These are phyloP conservation scores for Barnettozyma wickerhamii DNA, from an alignment of 805 yeast genomes.

Conservation along the genomic window DNA sequence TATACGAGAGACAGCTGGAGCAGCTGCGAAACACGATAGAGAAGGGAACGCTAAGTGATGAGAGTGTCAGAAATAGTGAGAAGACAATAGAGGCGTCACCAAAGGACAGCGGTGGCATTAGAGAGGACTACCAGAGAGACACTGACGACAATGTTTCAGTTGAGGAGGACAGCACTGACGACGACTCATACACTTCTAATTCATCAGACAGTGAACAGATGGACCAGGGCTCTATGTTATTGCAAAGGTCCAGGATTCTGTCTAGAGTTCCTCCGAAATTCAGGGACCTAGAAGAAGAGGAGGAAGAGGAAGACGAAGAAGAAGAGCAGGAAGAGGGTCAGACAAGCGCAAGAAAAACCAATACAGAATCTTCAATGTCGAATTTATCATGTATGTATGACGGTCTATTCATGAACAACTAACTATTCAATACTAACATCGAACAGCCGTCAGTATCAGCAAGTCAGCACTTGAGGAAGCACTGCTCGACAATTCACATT, in stretches of 20 bases:
- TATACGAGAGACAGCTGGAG: conserved; percentile 26
- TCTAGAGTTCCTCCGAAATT: conserved; percentile 19
- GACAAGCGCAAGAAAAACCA: conserved; percentile 1
- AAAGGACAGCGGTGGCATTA: no score
- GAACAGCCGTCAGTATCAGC: conserved; percentile 29
- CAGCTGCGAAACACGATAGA: conserved; percentile 21
- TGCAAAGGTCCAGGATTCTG: conserved; percentile 23
- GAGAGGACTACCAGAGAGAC: conserved; percentile 3
- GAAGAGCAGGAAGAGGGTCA: not conserved
- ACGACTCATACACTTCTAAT: not conserved
- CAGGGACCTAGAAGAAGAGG: conserved; percentile 17
- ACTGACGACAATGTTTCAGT: not conserved
- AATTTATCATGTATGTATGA: conserved; percentile 30
- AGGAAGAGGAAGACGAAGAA: conserved; percentile 12
- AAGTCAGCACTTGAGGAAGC: conserved; percentile 41
- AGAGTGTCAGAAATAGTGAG: conserved; percentile 4
- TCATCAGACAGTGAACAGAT: conserved; percentile 4
- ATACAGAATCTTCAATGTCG: conserved; percentile 22
- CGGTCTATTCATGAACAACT: no score
- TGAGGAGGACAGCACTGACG: no score
- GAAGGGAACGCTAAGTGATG: conserved; percentile 12
- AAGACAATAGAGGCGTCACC: conserved; percentile 1
- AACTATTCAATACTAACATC: conserved; percentile 8
- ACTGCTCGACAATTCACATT: conserved; percentile 31
- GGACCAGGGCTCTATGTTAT: conserved; percentile 17